These are phyloP conservation scores for Trypanosoma melophagium DNA, from an alignment of 208 protist species.

Conservation along the genomic window DNA sequence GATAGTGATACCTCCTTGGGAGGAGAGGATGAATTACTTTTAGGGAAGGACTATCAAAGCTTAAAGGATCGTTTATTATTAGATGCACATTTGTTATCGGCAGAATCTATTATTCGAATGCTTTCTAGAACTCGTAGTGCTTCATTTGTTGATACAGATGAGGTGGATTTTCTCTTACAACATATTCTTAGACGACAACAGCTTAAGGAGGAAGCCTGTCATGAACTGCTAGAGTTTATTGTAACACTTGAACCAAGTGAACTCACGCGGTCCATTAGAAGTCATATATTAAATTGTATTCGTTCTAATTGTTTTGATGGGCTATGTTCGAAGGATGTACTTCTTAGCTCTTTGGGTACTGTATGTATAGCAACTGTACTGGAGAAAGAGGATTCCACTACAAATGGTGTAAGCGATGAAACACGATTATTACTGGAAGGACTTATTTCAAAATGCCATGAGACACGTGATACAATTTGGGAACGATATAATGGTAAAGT, in stretches of 20 bases:
- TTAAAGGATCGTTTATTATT: slow-evolving; percentile 19
- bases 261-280: slow-evolving; percentile 5
- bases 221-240: slow-evolving; percentile 18
- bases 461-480: slow-evolving; percentile 6
- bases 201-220: slow-evolving; percentile 9
- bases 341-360: not conserved
- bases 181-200: slow-evolving; percentile 9
- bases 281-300: slow-evolving; percentile 17
- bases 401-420: not conserved
- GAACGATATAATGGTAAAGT: slow-evolving; percentile 18
- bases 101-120: slow-evolving; percentile 20
- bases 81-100: slow-evolving; percentile 20
- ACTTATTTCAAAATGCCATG: slow-evolving; percentile 17
- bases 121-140: not conserved
- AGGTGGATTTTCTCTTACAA: slow-evolving; percentile 13
- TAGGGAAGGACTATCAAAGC: slow-evolving; percentile 12
- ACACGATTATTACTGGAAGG: slow-evolving; percentile 1
- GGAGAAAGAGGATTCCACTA: slow-evolving; percentile 13
- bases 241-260: slow-evolving; percentile 9
- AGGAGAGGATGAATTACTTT: slow-evolving; percentile 2
- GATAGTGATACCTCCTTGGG: not conserved
- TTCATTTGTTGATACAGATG: slow-evolving; percentile 4
- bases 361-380: slow-evolving; percentile 16
- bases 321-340: not conserved
- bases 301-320: not conserved